Base-by-base conservation (phyloP, 192 early-diverging fungal species). In the Podila minutissima region DNA sequence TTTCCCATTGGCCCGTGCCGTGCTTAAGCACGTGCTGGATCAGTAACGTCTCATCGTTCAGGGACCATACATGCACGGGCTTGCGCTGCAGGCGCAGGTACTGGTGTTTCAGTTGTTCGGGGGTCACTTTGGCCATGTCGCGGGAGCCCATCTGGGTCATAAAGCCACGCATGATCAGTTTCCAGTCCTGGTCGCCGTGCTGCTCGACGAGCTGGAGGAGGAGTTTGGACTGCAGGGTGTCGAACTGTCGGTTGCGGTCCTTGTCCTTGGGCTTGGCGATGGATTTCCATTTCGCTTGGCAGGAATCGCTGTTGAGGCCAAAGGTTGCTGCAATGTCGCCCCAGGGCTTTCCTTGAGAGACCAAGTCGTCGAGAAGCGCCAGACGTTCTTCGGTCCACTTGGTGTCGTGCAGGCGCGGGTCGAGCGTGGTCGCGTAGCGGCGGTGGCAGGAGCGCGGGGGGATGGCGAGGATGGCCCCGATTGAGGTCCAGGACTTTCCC, bases 1-100 rank as follows among this genome's bases (percentile, higher is more conserved):
- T 8, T 1, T 69, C 71, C 77, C 77, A 81, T n/a, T 65, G 5
- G 5, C 28, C n/a, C 0, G 62, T 61, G 8, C 77, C 77, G 33
- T 81, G 66, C 62, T 81, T 81, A 4, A 81, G 24, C 7, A 81
- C 77, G 51, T 81, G 77, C 48, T 73, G 77, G 26, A 81, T 81
- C 48, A 81, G 57, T 4, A 35, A 57, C 11, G 71, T 81, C 62
- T 81, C 77, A 5, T 81, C 71, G 31, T 73, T 33, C 46, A 73
- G 6, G 5, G 71, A 29, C 77, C 77, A 81, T 0, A 48, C 24
- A 28, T 65, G 37, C 1, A 55, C 12, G 13, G 66, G 32, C 38
- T 57, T 62, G 3, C 77, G 65, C 38, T 69, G 53, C 22, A 81
- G 59, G 0, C 57, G 7, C 32, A 63, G 59, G 38, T 81, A 81